A percentile compares a stretch with the other conserved stretches of the same genome.
Evolutionary conservation across 2,329 filamentous ascomycete genomes (phyloP).

Genomic region (Penicillium verrucosum): DNA sequence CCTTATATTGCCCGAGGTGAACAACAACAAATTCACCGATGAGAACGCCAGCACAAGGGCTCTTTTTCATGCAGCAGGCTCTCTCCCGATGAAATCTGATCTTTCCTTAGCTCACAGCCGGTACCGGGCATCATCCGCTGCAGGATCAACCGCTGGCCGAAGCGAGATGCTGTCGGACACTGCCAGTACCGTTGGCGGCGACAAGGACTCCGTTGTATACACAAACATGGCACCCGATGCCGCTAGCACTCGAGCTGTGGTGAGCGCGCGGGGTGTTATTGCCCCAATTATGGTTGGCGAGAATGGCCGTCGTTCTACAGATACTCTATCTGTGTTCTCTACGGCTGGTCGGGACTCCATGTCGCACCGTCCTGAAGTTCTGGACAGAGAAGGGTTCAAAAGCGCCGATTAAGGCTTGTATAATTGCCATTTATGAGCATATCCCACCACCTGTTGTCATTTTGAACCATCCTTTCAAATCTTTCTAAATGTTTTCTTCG

Average conservation of each 20-base stretch:
- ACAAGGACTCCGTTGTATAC: constrained; percentile 21
- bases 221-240: constrained; percentile 21
- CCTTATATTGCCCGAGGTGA: constrained; percentile 30
- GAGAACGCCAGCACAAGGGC: constrained; percentile 36
- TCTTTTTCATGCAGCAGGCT: constrained; percentile 30
- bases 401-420: constrained; percentile 25
- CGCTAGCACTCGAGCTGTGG: constrained; percentile 32
- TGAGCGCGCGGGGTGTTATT: constrained; percentile 29
- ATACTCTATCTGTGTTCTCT: constrained; percentile 22
- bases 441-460: neutral
- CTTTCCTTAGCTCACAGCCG: constrained; percentile 16
- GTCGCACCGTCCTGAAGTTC: constrained; percentile 25
- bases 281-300: constrained; percentile 16
- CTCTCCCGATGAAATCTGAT: constrained; percentile 24
- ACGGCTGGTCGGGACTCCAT: constrained; percentile 6
- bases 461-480: neutral
- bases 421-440: neutral
- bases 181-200: constrained; percentile 29
- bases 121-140: constrained; percentile 23
- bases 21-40: constrained; percentile 25
- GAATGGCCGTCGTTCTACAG: constrained; percentile 23
- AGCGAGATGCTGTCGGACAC: constrained; percentile 30
- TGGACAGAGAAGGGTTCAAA: constrained; percentile 30
- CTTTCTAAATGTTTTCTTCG: neutral
- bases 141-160: constrained; percentile 27